phyloP scores from a whole-genome alignment of 2,329 filamentous ascomycete genomes.

The Fusarium pseudonygamai region DNA sequence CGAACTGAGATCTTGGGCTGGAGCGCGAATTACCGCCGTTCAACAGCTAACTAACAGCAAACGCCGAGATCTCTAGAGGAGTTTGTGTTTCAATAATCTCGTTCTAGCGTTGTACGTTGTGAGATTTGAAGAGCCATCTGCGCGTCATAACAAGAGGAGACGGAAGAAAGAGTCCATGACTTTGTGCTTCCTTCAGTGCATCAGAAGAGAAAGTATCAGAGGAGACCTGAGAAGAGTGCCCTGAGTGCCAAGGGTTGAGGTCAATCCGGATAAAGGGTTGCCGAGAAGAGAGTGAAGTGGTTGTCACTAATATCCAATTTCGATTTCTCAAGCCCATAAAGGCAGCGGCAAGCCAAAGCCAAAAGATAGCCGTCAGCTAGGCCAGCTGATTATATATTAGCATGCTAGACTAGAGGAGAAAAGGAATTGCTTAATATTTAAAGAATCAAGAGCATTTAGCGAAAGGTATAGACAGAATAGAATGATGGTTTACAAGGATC shows the following conservation, averaged over 20 bases:
- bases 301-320: slow-evolving; percentile 25
- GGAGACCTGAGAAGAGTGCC: not conserved
- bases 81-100: slow-evolving; percentile 14
- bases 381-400: not conserved
- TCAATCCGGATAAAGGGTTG: slow-evolving; percentile 29
- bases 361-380: not conserved
- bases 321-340: slow-evolving; percentile 26
- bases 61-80: not conserved
- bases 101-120: slow-evolving; percentile 23
- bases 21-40: slow-evolving; percentile 19
- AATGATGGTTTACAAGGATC: slow-evolving; percentile 15
- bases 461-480: too few species aligned
- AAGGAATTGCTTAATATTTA: not conserved
- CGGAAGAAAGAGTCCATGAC: not conserved
- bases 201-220: not conserved
- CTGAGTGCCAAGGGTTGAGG: slow-evolving; percentile 18
- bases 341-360: slow-evolving; percentile 25
- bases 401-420: not conserved
- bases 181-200: too few species aligned
- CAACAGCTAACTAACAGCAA: slow-evolving; percentile 3
- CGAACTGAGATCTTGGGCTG: slow-evolving; percentile 9
- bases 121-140: not conserved
- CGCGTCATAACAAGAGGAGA: slow-evolving; percentile 2
- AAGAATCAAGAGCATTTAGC: not conserved
- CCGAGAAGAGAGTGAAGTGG: slow-evolving; percentile 24